A percentile compares a stretch with the other conserved stretches of the same genome.
Evolutionary conservation across 164 flowering plant genomes (phyloP).

Genomic region (Protea cynaroides): DNA sequence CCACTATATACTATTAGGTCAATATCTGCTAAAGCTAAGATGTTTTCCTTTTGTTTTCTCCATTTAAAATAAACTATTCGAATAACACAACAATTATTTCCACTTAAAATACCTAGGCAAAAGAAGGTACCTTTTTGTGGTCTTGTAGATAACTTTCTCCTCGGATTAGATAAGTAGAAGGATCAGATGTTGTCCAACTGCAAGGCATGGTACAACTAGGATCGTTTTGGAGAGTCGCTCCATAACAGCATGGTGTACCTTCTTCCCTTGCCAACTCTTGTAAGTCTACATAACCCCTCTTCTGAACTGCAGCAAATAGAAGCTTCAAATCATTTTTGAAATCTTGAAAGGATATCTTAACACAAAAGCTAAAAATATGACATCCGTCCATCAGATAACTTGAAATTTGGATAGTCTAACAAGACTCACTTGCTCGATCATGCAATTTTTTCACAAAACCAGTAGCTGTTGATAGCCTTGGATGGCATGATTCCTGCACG

Average conservation of each 20-base stretch:
- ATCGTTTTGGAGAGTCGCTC: constrained; percentile 43
- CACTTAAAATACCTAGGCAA: neutral
- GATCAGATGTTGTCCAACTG: constrained; percentile 44
- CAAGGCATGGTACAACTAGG: constrained; percentile 28
- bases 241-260: constrained; percentile 28
- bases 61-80: too few species aligned
- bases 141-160: constrained; percentile 39
- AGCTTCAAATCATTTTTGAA: constrained; percentile 5
- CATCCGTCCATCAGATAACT: neutral
- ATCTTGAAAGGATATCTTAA: too few species aligned
- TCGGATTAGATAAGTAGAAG: constrained; percentile 47
- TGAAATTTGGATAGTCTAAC: neutral
- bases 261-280: constrained; percentile 30
- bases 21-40: too few species aligned
- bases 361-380: neutral
- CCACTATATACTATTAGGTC: too few species aligned
- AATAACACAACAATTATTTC: neutral
- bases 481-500: constrained; percentile 35
- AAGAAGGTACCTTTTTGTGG: constrained; percentile 28
- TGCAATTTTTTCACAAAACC: constrained; percentile 54
- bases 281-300: constrained; percentile 58
- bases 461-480: constrained; percentile 46
- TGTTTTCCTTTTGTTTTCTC: too few species aligned
- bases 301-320: constrained; percentile 44
- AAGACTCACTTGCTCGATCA: constrained; percentile 43